Evolutionary conservation across 2,329 filamentous ascomycete species (phyloP).

Genomic region (Neofusicoccum laricinum): DNA sequence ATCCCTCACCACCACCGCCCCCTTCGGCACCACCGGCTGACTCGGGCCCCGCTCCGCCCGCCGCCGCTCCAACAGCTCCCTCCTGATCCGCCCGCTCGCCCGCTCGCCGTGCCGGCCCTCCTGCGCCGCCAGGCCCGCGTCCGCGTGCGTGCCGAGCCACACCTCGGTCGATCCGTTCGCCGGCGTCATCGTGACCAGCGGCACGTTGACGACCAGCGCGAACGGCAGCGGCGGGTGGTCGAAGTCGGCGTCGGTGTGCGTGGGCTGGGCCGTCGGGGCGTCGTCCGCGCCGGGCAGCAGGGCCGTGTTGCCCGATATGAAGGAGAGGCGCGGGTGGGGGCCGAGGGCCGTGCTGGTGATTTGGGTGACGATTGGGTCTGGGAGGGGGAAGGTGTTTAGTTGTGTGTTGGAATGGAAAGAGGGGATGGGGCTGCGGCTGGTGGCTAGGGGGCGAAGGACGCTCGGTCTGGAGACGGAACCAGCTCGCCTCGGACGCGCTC

Average conservation of each 20-base stretch:
- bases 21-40: constrained; percentile 54
- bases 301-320: constrained; percentile 58
- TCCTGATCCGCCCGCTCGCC: constrained; percentile 51
- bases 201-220: constrained; percentile 55
- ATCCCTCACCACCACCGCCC: constrained; percentile 58
- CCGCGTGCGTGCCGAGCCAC: constrained; percentile 57
- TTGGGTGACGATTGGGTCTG: constrained; percentile 56
- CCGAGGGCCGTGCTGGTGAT: constrained; percentile 56
- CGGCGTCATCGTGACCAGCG: constrained; percentile 49
- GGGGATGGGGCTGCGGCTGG: background rate
- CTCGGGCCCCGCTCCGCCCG: constrained; percentile 41
- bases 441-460: too few relatives aligned
- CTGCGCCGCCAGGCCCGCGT: constrained; percentile 38
- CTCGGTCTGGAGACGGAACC: too few relatives aligned
- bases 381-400: too few relatives aligned
- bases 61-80: constrained; percentile 40
- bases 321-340: constrained; percentile 55
- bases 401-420: background rate
- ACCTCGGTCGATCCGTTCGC: constrained; percentile 58
- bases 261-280: constrained; percentile 46
- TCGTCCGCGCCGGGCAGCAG: constrained; percentile 49
- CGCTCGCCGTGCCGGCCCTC: constrained; percentile 51
- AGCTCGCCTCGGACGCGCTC: too few relatives aligned
- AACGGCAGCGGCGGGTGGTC: constrained; percentile 54
- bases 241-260: constrained; percentile 61